Evolutionary conservation across 2,329 filamentous ascomycete genomes (phyloP), one percentile per base, ranked within the genome.

Genomic region (Aurifilum marmelostoma): DNA sequence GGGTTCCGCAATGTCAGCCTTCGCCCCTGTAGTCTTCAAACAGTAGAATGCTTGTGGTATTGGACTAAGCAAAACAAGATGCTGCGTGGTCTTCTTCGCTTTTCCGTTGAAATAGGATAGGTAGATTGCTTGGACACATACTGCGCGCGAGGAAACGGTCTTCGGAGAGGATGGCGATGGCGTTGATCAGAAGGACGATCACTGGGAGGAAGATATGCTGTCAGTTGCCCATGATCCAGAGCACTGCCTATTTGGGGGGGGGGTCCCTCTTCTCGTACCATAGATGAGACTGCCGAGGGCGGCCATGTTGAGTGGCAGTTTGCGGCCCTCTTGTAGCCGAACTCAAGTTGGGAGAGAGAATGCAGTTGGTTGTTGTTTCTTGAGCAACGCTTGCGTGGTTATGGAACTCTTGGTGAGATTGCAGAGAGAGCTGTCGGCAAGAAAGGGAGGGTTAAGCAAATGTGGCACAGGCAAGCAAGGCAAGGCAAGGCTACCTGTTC

Each of bases 161-260:
- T 88, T 97, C 94, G 75, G 93, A 97, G 73, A 98, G 91, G 77
- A 97, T 89, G 72, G 94, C 93, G 78, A 98, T 91, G 73, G 93
- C 93, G 81, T 99, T 99, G 81, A 96, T 90, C 78, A 98, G 88
- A 76, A 98, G 92, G 78, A 97, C 85, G 74, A 89, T 87, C 74
- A 95, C 92, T 94, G 76, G 29, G 8, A 9, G 21, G 21, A 8
- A 8, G 56, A 6, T 56, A n/a, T 56, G 34, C 2, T 43, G 47
- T 54, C 60, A 65, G 24, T 37, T 11, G 34, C 58, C 58, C 71
- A 70, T 18, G 68, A 70, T 63, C 56, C 69, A 18, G 50, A 52
- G 60, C 29, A 71, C 39, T 71, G 52, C 29, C 14, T 52, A 18
- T 24, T 8, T 66, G 67, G 66, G 71, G 70, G 63, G 65, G 50